phyloP scores from a whole-genome alignment of 2,329 filamentous ascomycete genomes.

The Teratosphaeria destructans region DNA sequence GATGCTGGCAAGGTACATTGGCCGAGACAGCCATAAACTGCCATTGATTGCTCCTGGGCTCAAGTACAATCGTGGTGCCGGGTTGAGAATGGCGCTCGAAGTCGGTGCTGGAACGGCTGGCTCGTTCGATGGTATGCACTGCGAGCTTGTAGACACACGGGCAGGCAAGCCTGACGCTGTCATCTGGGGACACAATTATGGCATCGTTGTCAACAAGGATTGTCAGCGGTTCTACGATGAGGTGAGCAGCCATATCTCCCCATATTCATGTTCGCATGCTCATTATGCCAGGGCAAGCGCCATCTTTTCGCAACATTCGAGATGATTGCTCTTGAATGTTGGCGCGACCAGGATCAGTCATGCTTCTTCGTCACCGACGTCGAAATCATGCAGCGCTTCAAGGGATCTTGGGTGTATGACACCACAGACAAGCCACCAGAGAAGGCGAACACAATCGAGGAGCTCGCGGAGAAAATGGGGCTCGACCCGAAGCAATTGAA shows the following conservation, averaged over 20 bases:
- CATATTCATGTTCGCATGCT: background rate
- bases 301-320: constrained; percentile 39
- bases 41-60: constrained; percentile 33
- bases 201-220: constrained; percentile 34
- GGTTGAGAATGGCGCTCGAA: constrained; percentile 32
- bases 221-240: constrained; percentile 77
- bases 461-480: constrained; percentile 30
- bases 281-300: constrained; percentile 57
- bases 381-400: constrained; percentile 32
- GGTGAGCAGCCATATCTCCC: background rate
- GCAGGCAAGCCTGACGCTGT: constrained; percentile 31
- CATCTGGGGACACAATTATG: constrained; percentile 29
- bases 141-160: constrained; percentile 33
- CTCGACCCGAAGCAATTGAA: constrained; percentile 27
- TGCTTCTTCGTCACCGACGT: constrained; percentile 34
- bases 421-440: constrained; percentile 33
- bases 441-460: constrained; percentile 30
- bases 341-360: constrained; percentile 32
- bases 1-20: constrained; percentile 32
- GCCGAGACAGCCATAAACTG: constrained; percentile 29
- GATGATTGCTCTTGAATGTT: constrained; percentile 32
- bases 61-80: constrained; percentile 31
- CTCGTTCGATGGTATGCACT: constrained; percentile 34
- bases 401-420: constrained; percentile 34
- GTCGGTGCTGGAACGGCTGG: constrained; percentile 32